These are phyloP conservation scores for Bassia scoparia DNA, from an alignment of 148 eudicot species.

Conservation along the genomic window DNA sequence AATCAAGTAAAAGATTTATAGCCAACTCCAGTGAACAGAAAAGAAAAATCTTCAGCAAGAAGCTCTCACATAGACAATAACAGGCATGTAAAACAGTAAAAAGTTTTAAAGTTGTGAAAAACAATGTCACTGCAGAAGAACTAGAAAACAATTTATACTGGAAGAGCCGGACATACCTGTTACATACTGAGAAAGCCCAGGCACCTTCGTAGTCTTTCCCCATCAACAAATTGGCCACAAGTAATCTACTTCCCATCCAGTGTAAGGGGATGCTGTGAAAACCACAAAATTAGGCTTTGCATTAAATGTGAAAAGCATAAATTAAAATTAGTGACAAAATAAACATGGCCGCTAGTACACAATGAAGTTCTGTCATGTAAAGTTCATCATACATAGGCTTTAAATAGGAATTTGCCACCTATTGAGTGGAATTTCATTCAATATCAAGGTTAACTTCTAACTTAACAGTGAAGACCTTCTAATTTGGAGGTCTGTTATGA, in stretches of 20 bases:
- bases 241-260: conserved; percentile 54
- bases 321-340: background rate
- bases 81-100: background rate
- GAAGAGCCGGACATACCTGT: conserved; percentile 27
- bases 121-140: conserved; percentile 6
- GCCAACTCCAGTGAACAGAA: background rate
- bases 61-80: background rate
- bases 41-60: background rate
- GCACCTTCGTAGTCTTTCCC: conserved; percentile 39
- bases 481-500: background rate
- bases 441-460: no score
- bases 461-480: background rate
- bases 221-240: conserved; percentile 56
- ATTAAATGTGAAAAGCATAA: background rate
- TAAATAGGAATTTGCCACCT: no score
- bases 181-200: conserved; percentile 31
- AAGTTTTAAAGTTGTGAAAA: background rate
- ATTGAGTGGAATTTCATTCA: no score
- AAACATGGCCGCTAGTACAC: background rate
- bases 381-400: no score
- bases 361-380: background rate
- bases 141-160: background rate
- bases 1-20: background rate
- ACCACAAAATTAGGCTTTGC: conserved; percentile 14
- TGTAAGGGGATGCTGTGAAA: conserved; percentile 54